Conservation (phyloP, 306 rosid genomes). For the Casuarina glauca region DNA sequence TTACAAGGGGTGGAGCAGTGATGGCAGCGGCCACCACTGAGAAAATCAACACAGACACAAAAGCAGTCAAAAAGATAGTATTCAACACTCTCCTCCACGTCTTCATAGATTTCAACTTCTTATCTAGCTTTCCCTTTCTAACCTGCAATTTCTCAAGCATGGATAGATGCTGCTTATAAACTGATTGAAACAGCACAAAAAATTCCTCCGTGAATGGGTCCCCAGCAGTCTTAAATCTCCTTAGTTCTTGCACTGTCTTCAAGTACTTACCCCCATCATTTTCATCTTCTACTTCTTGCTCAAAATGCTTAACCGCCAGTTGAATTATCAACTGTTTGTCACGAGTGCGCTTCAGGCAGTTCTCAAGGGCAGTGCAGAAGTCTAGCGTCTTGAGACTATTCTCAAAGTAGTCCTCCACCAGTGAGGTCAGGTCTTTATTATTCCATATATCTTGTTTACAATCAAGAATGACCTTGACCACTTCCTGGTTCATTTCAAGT, state of each 20-base stretch:
- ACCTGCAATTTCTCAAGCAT: slow-evolving; percentile 54
- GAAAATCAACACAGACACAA: slow-evolving; percentile 71
- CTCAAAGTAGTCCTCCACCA: slow-evolving; percentile 70
- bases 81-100: slow-evolving; percentile 69
- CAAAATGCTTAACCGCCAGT: slow-evolving; percentile 55
- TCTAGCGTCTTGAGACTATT: slow-evolving; percentile 64
- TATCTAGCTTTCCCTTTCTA: slow-evolving; percentile 70
- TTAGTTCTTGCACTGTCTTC: slow-evolving; percentile 67
- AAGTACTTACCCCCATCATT: slow-evolving; percentile 47
- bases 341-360: slow-evolving; percentile 56
- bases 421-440: slow-evolving; percentile 52
- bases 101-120: slow-evolving; percentile 64
- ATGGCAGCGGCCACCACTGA: slow-evolving; percentile 91
- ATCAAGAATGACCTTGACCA: slow-evolving; percentile 60
- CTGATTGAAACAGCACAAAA: slow-evolving; percentile 49
- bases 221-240: slow-evolving; percentile 63
- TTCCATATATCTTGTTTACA: slow-evolving; percentile 70
- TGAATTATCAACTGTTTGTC: slow-evolving; percentile 58
- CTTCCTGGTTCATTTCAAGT: slow-evolving; percentile 80
- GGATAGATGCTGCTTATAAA: slow-evolving; percentile 50
- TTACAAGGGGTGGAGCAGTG: slow-evolving; percentile 72
- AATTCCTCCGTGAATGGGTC: slow-evolving; percentile 80
- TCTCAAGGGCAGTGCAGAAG: slow-evolving; percentile 70
- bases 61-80: slow-evolving; percentile 67
- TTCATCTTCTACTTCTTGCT: slow-evolving; percentile 56